These are phyloP conservation scores for Phytophthora nicotianae DNA, from an alignment of 352 stramenopile species.

Conservation along the genomic window DNA sequence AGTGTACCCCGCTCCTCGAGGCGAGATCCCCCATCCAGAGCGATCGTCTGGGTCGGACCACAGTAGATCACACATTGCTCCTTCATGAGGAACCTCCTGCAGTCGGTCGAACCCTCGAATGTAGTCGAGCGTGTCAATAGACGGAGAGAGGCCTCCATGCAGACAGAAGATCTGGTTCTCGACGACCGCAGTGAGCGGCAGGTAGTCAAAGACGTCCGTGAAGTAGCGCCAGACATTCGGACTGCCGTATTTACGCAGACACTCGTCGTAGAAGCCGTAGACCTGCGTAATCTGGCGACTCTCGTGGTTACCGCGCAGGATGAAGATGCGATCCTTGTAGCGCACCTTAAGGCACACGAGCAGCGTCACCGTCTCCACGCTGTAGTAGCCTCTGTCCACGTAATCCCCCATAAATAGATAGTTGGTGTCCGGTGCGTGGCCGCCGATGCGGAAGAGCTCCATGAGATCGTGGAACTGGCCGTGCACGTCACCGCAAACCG, in stretches of 20 bases:
- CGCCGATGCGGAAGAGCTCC: constrained; percentile 93
- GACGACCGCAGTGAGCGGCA: constrained; percentile 97
- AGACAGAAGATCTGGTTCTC: constrained; percentile 99
- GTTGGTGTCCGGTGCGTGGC: constrained; percentile 88
- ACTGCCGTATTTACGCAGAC: constrained; percentile 96
- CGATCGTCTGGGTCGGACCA: constrained; percentile 99
- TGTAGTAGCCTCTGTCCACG: constrained; percentile 90
- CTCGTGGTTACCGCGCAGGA: constrained; percentile 86
- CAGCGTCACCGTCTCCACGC: constrained; percentile 82
- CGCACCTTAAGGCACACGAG: constrained; percentile 90
- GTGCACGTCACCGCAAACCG: constrained; percentile 98
- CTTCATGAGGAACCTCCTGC: constrained; percentile 88
- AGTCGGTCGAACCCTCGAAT: constrained; percentile 95
- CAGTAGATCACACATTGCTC: constrained; percentile 98
- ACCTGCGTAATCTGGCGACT: constrained; percentile 83
- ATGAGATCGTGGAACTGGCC: constrained; percentile 98
- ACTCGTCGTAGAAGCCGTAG: constrained; percentile 88
- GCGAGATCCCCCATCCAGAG: constrained; percentile 98
- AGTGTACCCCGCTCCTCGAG: constrained; percentile 97
- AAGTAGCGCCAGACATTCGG: constrained; percentile 99
- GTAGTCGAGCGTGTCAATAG: constrained; percentile 92
- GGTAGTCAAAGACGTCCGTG: constrained; percentile 92
- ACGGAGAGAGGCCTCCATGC: constrained; percentile 96
- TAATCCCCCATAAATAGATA: constrained; percentile 88
- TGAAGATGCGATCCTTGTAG: constrained; percentile 87